Evolutionary conservation across 306 rosid species (phyloP).

Genomic region (Quillaja saponaria): DNA sequence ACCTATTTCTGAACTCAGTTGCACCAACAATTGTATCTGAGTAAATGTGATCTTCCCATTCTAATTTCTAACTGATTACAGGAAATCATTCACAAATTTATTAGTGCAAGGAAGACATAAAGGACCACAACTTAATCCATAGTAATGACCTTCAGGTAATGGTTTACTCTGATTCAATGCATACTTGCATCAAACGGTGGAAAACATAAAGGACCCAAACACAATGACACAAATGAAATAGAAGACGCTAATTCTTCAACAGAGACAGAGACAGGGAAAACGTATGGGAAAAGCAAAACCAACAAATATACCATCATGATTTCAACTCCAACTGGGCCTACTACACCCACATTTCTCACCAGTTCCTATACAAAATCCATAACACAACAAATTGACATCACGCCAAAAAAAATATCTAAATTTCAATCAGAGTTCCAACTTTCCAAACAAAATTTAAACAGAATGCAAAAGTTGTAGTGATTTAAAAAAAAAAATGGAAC

Average conservation of each 20-base stretch:
- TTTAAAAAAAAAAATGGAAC: conserved; percentile 28
- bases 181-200: too few relatives aligned
- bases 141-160: too few relatives aligned
- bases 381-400: neutral
- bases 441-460: neutral
- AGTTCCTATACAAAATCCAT: neutral
- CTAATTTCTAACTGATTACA: neutral
- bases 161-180: too few relatives aligned
- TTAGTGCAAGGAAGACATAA: neutral
- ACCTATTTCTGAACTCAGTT: neutral
- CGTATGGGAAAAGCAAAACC: too few relatives aligned
- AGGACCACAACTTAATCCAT: too few relatives aligned
- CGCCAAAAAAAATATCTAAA: neutral
- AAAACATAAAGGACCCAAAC: too few relatives aligned
- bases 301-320: too few relatives aligned
- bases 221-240: too few relatives aligned
- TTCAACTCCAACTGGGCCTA: neutral
- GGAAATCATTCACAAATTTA: conserved; percentile 1
- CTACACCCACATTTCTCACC: neutral
- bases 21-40: neutral
- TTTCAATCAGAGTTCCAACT: neutral
- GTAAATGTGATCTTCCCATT: neutral
- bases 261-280: too few relatives aligned
- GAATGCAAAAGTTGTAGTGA: neutral
- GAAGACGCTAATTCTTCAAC: too few relatives aligned